Evolutionary conservation across 257 asterid species (phyloP), one percentile per base, ranked within the genome.

Genomic region (Osmanthus fragrans): DNA sequence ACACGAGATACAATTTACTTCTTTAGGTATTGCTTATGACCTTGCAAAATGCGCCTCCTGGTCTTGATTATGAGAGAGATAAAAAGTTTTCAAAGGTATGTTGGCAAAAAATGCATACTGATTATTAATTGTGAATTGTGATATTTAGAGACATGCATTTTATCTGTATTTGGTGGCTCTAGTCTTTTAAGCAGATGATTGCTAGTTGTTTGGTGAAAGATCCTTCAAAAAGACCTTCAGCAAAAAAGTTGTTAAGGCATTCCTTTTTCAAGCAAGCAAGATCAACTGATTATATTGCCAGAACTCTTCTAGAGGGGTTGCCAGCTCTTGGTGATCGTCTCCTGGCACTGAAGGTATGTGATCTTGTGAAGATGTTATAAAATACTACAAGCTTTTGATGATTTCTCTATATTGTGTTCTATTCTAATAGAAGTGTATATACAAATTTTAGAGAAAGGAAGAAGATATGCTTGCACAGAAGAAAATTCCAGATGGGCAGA

Each of bases 151-250:
- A 78, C 72, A 69, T 42, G 73, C 51, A 49, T 77, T 79, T 58
- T 77, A 63, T 81, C 69, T 40, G 30, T 81, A 29, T 80, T 86
- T 83, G 85, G 73, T 75, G 73, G 79, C 75, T 58, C 75, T 83
- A 96, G 99, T 92, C 97, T 67, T 96, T 92, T 81, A 93, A 90
- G 91, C 95, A 96, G 88, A 96, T 96, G 98, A 93, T 86, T 82
- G 98, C 96, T 78, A 92, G 96, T 83, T 96, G 99, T 83, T 89
- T 96, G 89, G 98, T 93, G 77, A 96, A 96, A 90, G 99, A 96
- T 86, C 98, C 98, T 86, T 83, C 89, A 67, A 93, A 91, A 89
- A 90, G 99, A 74, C 98, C 99, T 71, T 85, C 98, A 70, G 97
- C 99, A 32, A 93, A 88, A 70, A 92, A 84, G 86, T 83, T 96